Evolutionary conservation across 164 flowering plant species (phyloP), one percentile per base, ranked within the genome.

Genomic region (Vitis amurensis): DNA sequence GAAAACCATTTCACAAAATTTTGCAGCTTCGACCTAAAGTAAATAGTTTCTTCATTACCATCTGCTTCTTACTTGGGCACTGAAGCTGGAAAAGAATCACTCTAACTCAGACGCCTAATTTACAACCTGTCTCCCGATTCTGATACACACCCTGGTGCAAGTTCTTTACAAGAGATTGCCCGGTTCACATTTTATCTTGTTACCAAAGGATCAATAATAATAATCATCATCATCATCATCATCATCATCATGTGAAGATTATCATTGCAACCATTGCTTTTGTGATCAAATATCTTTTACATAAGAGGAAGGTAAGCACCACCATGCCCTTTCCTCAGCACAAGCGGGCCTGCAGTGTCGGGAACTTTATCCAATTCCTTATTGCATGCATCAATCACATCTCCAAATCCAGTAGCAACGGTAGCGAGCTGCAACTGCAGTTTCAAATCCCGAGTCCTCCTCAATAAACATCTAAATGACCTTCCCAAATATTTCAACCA

Each of bases 271-370:
- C 7, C 44, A 37, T 37, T 37, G 44, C 7, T 3, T 37, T 37
- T 6, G 4, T 37, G 1, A 55, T 17, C 19, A 23, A 62, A 13
- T 27, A 13, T 48, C 27, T 50, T 48, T 81, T 79, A 96, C 98
- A 93, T 93, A 55, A 96, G 78, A 0, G 99, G 99, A 14, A 93
- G 91, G 79, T 96, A 96, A 19, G 90, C 90, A 15, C 99, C 99
- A 30, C 99, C 99, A 53, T 96, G 99, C 8, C 99, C 99, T 77
- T 80, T 96, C 82, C 97, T 85, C 62, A 96, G 76, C 23, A 96
- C 92, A 66, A 89, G 96, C 0, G 97, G 99, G 12, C 88, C 97
- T 2, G 90, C 96, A 55, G 73, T 83, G 8, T 96, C 98, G 8
- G 97, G 99, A 62, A 93, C 91, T 79, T 76, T 84, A 71, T 96